phyloP scores from a whole-genome alignment of 1,284 basidiomycete species.

The Phaffia rhodozyma region DNA sequence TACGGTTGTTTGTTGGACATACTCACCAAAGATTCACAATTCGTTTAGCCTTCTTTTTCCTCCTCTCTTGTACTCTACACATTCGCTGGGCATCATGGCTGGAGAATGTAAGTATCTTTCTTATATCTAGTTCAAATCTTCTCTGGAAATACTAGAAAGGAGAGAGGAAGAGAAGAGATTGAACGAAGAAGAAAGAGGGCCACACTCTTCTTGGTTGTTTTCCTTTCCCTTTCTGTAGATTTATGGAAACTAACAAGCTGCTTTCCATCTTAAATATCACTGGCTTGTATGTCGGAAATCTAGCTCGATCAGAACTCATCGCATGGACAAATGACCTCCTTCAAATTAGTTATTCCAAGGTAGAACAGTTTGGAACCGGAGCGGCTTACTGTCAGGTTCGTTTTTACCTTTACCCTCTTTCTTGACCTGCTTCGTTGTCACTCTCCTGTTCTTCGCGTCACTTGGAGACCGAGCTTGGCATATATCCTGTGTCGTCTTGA shows the following conservation, averaged over 20 bases:
- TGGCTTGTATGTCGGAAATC: too few species aligned
- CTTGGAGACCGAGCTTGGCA: constrained; percentile 13
- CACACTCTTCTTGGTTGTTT: not conserved
- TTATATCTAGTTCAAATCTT: too few species aligned
- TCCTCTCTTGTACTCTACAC: too few species aligned
- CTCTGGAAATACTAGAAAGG: not conserved
- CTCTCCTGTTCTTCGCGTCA: constrained; percentile 21
- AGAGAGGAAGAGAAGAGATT: not conserved
- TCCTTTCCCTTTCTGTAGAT: not conserved
- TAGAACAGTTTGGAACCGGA: constrained; percentile 87
- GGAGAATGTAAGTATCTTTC: constrained; percentile 15
- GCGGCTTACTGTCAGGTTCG: constrained; percentile 69
- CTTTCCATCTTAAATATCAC: not conserved
- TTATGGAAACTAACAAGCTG: too few species aligned
- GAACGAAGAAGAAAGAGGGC: not conserved
- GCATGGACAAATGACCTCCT: constrained; percentile 91
- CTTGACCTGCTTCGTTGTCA: constrained; percentile 9
- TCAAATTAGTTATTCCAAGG: constrained; percentile 78
- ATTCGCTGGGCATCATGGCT: constrained; percentile 4
- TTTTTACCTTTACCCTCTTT: constrained; percentile 13
- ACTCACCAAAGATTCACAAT: too few species aligned
- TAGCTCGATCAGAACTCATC: constrained; percentile 66
- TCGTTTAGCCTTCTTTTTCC: too few species aligned
- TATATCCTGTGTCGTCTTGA: constrained; percentile 6
- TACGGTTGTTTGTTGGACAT: too few species aligned